phyloP scores from a whole-genome alignment of 2,329 filamentous ascomycete genomes.

The Pestalotiopsis sp. region DNA sequence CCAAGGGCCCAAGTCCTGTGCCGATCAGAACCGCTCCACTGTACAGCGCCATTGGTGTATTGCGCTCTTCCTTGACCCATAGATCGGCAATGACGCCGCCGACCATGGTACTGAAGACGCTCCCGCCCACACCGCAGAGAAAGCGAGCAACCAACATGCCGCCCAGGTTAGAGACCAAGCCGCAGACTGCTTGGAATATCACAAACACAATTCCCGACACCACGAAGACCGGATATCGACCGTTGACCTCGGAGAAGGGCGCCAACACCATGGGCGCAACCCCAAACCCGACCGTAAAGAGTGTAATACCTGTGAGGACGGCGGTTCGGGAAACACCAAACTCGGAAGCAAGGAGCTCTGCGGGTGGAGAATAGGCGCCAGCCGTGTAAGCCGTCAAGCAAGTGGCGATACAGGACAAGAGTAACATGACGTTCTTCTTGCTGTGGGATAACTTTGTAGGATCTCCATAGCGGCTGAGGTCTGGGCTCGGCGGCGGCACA shows the following conservation, averaged over 20 bases:
- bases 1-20: conserved; percentile 76
- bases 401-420: conserved; percentile 76
- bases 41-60: conserved; percentile 89
- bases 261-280: conserved; percentile 84
- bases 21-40: conserved; percentile 78
- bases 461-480: conserved; percentile 67
- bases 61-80: conserved; percentile 76
- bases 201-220: conserved; percentile 73
- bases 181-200: conserved; percentile 71
- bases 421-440: conserved; percentile 72
- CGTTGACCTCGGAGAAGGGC: conserved; percentile 84
- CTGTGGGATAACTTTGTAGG: conserved; percentile 73
- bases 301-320: conserved; percentile 75
- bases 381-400: conserved; percentile 79
- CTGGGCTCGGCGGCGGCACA: conserved; percentile 59
- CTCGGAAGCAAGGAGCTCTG: conserved; percentile 64
- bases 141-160: conserved; percentile 79
- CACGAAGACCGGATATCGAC: conserved; percentile 81
- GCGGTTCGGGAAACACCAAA: conserved; percentile 68
- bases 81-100: conserved; percentile 91
- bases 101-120: conserved; percentile 83
- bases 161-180: conserved; percentile 67
- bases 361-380: conserved; percentile 76
- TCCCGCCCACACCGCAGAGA: conserved; percentile 75
- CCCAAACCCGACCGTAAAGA: conserved; percentile 80